Evolutionary conservation across 495 filamentous ascomycete species (phyloP), one percentile per base, ranked within the genome.

Genomic region (Cudoniella acicularis): DNA sequence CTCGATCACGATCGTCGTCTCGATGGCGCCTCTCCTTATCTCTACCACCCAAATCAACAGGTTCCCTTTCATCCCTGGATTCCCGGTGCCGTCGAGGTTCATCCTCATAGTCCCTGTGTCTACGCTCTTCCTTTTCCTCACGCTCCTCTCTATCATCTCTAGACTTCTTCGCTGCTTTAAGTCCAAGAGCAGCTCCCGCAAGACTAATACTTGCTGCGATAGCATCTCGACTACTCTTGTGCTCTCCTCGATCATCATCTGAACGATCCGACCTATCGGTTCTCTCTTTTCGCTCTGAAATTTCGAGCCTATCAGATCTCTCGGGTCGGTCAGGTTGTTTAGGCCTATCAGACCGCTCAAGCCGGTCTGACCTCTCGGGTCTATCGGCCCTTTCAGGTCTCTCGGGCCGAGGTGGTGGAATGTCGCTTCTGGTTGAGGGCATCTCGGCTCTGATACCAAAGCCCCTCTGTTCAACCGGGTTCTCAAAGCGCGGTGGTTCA

Each of bases 51-150:
- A n/a, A n/a, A n/a, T n/a, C n/a, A n/a, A n/a, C n/a, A n/a, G n/a
- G 8, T 1, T 63, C 59, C 26, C 53, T 55, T 25, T 61, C 59
- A 20, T 64, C 57, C 20, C 46, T 9, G 20, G 47, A n/a, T 13
- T 59, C 67, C 69, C 8, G 68, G 52, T 51, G 64, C 64, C n/a
- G 70, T 60, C 2, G 60, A 24, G 43, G 75, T 69, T 50, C 71
- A 10, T 66, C 66, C 11, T 70, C 64, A 23, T 63, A 62, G 17
- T 72, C 73, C 51, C 62, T 64, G 48, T 73, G 71, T 16, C 65
- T 60, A 9, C 72, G 67, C 0, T 69, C 69, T 22, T 77, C 73
- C 11, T 64, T 68, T 10, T 74, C 75, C 9, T 67, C 65, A 16
- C 57, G 57, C n/a, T 62, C 62, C 24, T 64, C 65, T 42, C 52